These are phyloP conservation scores for Fraxinus americana DNA, from an alignment of 257 asterid species.

Conservation along the genomic window DNA sequence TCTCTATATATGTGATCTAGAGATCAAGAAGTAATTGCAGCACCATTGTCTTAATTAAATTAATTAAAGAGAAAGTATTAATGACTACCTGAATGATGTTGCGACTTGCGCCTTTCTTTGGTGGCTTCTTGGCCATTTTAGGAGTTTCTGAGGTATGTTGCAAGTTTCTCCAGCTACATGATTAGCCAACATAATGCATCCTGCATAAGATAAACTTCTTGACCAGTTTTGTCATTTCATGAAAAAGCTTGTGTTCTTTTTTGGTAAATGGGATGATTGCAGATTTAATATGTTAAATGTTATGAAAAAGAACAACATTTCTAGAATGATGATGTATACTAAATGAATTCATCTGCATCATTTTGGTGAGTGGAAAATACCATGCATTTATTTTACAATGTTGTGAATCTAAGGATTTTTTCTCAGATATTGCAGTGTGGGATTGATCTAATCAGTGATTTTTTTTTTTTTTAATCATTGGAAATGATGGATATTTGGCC, in stretches of 20 bases:
- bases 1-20: too few relatives aligned
- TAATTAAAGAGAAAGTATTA: slow-evolving; percentile 16
- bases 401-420: not conserved
- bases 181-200: too few relatives aligned
- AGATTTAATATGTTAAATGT: not conserved
- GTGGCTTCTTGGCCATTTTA: slow-evolving; percentile 87
- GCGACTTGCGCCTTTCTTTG: slow-evolving; percentile 62
- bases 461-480: not conserved
- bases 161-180: too few relatives aligned
- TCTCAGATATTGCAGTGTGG: not conserved
- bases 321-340: not conserved
- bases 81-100: slow-evolving; percentile 67
- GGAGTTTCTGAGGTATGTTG: slow-evolving; percentile 85
- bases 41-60: too few relatives aligned
- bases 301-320: not conserved
- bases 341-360: not conserved
- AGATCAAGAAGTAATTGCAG: too few relatives aligned
- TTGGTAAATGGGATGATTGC: not conserved
- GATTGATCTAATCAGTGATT: not conserved
- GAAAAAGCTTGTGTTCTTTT: not conserved
- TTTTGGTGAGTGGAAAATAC: not conserved
- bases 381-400: not conserved
- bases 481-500: not conserved
- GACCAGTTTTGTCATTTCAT: not conserved
- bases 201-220: not conserved